phyloP scores from a whole-genome alignment of 768 basidiomycete genomes.

The Boletus insuetus region DNA sequence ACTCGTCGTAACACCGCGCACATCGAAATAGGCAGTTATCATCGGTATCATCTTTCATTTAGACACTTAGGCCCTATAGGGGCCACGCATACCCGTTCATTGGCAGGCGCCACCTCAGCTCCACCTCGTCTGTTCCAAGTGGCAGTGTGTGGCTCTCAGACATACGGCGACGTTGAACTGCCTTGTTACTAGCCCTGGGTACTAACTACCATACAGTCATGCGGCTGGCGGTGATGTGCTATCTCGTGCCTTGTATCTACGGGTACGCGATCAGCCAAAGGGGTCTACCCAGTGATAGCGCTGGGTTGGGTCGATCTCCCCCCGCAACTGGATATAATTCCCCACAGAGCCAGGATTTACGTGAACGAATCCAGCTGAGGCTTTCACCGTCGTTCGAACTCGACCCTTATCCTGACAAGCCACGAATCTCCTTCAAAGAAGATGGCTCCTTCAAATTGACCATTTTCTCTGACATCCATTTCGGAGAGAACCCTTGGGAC shows the following conservation, averaged over 20 bases:
- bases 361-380: neutral
- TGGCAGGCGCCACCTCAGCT: too few relatives aligned
- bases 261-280: conserved; percentile 17
- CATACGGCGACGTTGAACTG: too few relatives aligned
- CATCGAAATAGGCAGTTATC: too few relatives aligned
- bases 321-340: neutral
- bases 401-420: conserved; percentile 45
- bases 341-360: neutral
- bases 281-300: neutral
- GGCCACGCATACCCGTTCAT: too few relatives aligned
- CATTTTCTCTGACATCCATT: conserved; percentile 74
- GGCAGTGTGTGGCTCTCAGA: too few relatives aligned
- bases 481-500: conserved; percentile 73
- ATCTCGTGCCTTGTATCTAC: conserved; percentile 4
- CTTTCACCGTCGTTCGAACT: conserved; percentile 7
- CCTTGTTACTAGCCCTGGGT: too few relatives aligned
- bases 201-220: neutral
- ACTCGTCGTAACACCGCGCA: too few relatives aligned
- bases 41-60: too few relatives aligned
- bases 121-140: too few relatives aligned
- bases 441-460: conserved; percentile 71
- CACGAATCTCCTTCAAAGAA: conserved; percentile 50
- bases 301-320: neutral
- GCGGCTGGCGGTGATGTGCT: neutral
- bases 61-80: too few relatives aligned